Base-by-base conservation (phyloP, 441 rosid genomes). In the Bruguiera hainesii region DNA sequence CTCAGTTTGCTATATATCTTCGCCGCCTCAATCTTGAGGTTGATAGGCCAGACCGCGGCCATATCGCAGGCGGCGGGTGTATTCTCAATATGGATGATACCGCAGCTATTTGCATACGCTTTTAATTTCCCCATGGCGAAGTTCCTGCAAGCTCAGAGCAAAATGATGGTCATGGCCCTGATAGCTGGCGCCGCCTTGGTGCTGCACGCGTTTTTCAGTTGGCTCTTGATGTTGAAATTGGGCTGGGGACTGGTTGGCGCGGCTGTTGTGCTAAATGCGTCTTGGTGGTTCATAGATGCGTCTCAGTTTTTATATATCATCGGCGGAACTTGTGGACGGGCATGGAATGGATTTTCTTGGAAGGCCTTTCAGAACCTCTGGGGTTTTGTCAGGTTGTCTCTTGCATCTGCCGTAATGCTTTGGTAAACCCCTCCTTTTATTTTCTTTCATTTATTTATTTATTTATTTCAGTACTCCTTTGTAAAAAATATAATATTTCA, bases 61-160 rank as follows among this genome's bases (percentile, higher is more conserved):
- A 83, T 93, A 28, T 93, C 96, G 3, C 75, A 81, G 29, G 64
- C 82, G 5, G 91, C 98, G 0, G 96, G 98, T 7, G 62, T 42
- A 30, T 89, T 85, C 75, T 68, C 98, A 0, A 19, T 85, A 1
- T 89, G 82, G 63, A 85, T 89, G 71, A 85, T 93, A 61, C 98
- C 98, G 3, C 97, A 88, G 61, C 78, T 93, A 82, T 89, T 91
- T 75, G 89, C 98, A 0, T 87, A 88, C 25, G 95, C 98, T 1
- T 21, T 88, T 67, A 89, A 87, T 61, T 92, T 93, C 77, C 88
- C 97, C 0, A 82, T 86, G 67, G 87, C 85, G 39, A 90, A 92
- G 72, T 90, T 93, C 76, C 75, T 93, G 28, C 98, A 93, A 29
- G 80, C 97, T 5, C 98, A 93, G 64, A 93, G 97, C 82, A 88